These are phyloP conservation scores for Phycomyces blakesleeanus DNA, from an alignment of 192 early-diverging fungal genomes.

Conservation along the genomic window DNA sequence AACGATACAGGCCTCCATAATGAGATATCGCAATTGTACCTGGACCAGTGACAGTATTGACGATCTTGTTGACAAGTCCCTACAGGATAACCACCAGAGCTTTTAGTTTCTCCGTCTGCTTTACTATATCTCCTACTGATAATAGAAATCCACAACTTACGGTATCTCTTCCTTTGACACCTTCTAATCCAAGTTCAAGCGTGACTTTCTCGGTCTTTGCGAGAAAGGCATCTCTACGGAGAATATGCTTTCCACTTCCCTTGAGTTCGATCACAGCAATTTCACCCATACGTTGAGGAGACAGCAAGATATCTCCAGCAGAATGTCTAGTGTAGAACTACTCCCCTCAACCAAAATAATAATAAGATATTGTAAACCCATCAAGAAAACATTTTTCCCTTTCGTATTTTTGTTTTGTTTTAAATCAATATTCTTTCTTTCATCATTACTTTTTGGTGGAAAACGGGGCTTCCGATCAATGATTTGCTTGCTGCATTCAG, in stretches of 20 bases:
- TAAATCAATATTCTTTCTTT: background rate
- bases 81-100: constrained; percentile 9
- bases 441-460: constrained; percentile 39
- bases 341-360: background rate
- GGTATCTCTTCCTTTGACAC: background rate
- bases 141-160: too few relatives aligned
- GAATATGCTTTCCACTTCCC: constrained; percentile 53
- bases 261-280: constrained; percentile 58
- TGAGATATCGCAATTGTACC: constrained; percentile 66
- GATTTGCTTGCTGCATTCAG: constrained; percentile 27
- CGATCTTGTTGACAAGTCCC: constrained; percentile 55
- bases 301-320: constrained; percentile 65
- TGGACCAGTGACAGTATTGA: constrained; percentile 59
- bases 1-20: constrained; percentile 63
- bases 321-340: constrained; percentile 52
- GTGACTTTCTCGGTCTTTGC: constrained; percentile 56
- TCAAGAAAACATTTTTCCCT: background rate
- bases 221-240: constrained; percentile 60
- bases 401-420: background rate
- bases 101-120: background rate
- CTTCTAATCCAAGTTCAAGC: constrained; percentile 39
- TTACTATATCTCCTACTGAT: background rate
- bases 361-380: background rate
- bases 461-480: constrained; percentile 32
- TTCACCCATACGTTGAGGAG: constrained; percentile 58